A percentile compares a stretch with the other conserved stretches of the same genome.
phyloP scores from a whole-genome alignment of 2,329 filamentous ascomycete species.

The Metarhizium rileyi region DNA sequence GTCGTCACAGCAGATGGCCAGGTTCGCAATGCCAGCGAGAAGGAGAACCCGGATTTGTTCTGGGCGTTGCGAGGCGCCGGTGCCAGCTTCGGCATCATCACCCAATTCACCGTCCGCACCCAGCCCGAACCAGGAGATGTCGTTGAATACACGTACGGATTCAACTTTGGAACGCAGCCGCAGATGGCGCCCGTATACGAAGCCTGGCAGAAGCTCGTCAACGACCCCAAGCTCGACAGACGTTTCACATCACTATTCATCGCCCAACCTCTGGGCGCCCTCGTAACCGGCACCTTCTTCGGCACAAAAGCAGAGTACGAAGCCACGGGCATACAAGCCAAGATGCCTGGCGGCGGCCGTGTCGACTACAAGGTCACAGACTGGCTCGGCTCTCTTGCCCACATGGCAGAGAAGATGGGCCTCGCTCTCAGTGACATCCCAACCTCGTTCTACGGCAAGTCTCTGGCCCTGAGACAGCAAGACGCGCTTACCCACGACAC shows the following conservation, averaged over 20 bases:
- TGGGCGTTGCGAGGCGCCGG: conserved; percentile 47
- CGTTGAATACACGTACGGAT: conserved; percentile 48
- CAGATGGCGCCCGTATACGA: conserved; percentile 41
- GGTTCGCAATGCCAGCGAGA: conserved; percentile 36
- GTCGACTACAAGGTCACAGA: conserved; percentile 43
- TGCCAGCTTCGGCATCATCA: conserved; percentile 46
- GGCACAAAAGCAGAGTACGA: conserved; percentile 47
- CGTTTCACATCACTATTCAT: conserved; percentile 50
- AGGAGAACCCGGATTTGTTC: conserved; percentile 43
- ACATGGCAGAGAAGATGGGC: conserved; percentile 39
- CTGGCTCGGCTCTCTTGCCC: conserved; percentile 51
- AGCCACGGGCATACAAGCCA: conserved; percentile 36
- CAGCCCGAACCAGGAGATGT: conserved; percentile 44
- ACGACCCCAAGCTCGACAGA: conserved; percentile 44
- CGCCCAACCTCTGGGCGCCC: conserved; percentile 39
- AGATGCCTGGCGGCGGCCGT: conserved; percentile 32
- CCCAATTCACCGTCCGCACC: conserved; percentile 46
- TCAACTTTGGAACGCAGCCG: conserved; percentile 37
- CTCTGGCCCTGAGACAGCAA: conserved; percentile 40
- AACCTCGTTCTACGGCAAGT: conserved; percentile 47
- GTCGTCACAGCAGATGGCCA: conserved; percentile 48
- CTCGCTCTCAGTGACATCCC: conserved; percentile 37
- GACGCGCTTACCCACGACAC: conserved; percentile 35
- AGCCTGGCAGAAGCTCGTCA: conserved; percentile 48
- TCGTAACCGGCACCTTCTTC: conserved; percentile 53